Conservation (phyloP, 306 rosid species). For the Quercus engelmannii region DNA sequence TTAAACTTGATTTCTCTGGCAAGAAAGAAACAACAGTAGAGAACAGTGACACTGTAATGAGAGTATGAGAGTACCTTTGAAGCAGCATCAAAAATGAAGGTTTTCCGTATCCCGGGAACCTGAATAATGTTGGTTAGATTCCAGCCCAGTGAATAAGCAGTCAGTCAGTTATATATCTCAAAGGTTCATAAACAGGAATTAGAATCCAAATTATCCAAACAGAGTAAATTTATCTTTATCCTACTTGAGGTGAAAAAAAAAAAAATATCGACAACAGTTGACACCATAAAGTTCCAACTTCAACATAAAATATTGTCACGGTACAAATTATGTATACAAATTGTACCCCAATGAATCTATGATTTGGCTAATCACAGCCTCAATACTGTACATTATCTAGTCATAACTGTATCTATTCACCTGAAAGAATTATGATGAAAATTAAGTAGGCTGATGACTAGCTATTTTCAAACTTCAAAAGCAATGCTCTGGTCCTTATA, state of each 20-base stretch:
- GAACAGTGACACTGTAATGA: not conserved
- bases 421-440: not conserved
- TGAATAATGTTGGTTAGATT: conserved; percentile 25
- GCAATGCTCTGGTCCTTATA: no score
- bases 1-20: conserved; percentile 12
- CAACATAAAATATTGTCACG: not conserved
- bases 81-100: conserved; percentile 54
- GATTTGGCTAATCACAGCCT: not conserved
- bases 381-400: not conserved
- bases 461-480: no score
- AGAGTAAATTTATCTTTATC: not conserved
- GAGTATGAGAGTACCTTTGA: conserved; percentile 44
- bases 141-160: not conserved
- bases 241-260: not conserved
- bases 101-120: conserved; percentile 63
- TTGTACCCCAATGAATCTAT: not conserved
- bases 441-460: not conserved
- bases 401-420: not conserved
- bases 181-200: not conserved
- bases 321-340: not conserved
- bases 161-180: not conserved
- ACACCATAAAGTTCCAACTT: not conserved
- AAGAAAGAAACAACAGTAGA: not conserved
- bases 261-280: not conserved
- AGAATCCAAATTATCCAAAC: not conserved